phyloP scores from a whole-genome alignment of 495 filamentous ascomycete genomes.

The Neurospora sp. region DNA sequence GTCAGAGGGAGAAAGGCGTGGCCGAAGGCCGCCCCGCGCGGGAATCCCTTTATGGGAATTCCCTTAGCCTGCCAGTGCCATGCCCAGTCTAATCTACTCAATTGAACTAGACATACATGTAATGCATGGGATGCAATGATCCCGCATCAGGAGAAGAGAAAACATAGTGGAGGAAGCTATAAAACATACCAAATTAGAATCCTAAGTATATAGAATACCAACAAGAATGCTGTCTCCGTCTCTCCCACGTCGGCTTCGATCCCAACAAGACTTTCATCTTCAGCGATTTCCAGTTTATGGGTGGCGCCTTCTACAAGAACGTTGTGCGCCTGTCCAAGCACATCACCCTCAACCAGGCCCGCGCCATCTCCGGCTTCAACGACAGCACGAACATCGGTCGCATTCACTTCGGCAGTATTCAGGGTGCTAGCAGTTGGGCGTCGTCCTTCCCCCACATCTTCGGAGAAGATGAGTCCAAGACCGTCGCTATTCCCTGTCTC shows the following conservation, averaged over 20 bases:
- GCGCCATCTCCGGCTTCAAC: constrained; percentile 57
- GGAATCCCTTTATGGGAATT: too few relatives aligned
- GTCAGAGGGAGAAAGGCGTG: too few relatives aligned
- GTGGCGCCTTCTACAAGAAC: constrained; percentile 71
- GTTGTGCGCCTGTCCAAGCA: constrained; percentile 66
- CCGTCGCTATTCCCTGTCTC: constrained; percentile 62
- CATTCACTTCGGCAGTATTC: constrained; percentile 56
- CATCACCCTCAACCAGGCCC: constrained; percentile 76
- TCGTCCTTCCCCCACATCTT: constrained; percentile 90
- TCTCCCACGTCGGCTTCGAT: constrained; percentile 64
- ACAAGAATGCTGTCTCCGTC: background rate
- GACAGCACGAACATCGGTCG: constrained; percentile 76
- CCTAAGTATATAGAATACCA: background rate
- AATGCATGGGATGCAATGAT: too few relatives aligned
- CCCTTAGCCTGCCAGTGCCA: too few relatives aligned
- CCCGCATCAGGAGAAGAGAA: too few relatives aligned
- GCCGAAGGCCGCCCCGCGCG: too few relatives aligned
- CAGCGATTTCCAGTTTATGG: constrained; percentile 77
- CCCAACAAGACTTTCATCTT: constrained; percentile 95
- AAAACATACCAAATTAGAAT: background rate
- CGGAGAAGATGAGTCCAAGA: constrained; percentile 49
- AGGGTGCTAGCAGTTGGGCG: constrained; percentile 60
- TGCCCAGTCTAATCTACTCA: too few relatives aligned
- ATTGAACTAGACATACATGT: too few relatives aligned
- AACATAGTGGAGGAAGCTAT: too few relatives aligned